Base-by-base conservation (phyloP, 768 basidiomycete genomes). In the Lactarius hengduanensis region DNA sequence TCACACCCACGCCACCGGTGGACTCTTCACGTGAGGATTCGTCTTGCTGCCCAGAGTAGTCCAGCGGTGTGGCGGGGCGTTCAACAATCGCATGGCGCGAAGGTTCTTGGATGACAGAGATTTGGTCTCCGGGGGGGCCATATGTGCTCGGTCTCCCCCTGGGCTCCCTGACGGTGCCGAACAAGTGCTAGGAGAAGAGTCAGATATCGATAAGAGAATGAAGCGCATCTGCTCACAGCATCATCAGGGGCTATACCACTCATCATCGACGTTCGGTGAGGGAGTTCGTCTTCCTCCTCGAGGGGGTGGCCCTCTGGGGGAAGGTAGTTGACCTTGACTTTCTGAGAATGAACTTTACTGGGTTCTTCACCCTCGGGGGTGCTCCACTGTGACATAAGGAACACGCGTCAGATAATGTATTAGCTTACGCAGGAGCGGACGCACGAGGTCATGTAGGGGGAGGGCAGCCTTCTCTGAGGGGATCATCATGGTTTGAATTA, bases 401-500 rank as follows among this genome's bases (percentile, higher is more conserved):
- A 53, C 38, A 26, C 47, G 1, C 15, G 32, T 50, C 41, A 59
- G 22, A 62, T n/a, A 61, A 26, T 64, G 63, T 72, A 26, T 68
- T 63, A 47, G 43, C 56, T 36, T 72, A 34, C 40, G 54, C 20
- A 43, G 47, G 61, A 59, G 56, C 54, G 58, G 60, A 81, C 95
- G 75, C 75, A 97, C 96, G 72, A 98, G 87, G 68, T 98, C 96
- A 67, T 84, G 80, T 41, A 96, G 78, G 16, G 89, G 76, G 75
- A 88, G 78, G 56, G 84, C 83, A 80, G 94, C 93, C 77, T 92
- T 93, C 71, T 96, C 96, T 36, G 88, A 82, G 2, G 93, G 90
- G 77, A 99, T 95, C 75, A 91, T 77, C 30, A 94, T 96, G 73
- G 92, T 96, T 77, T 98, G 97, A 61, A 99, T 94, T 63, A 99